Conservation (phyloP, 208 protist species). For the Leptomonas pyrrhocoris region DNA sequence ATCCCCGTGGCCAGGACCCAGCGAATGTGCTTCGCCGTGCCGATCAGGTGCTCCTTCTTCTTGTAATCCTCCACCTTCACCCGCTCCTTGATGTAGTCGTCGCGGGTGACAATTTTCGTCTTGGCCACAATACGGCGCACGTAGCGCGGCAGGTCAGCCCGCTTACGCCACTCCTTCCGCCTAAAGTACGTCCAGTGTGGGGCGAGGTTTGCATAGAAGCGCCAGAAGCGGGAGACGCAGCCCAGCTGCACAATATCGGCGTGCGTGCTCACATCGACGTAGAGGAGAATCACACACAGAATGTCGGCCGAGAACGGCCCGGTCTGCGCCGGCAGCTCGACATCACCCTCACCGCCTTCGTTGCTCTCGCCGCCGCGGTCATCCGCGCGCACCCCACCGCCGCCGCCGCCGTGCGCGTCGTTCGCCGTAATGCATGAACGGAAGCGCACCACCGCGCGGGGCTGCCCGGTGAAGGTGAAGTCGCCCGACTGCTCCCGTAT, state of each 20-base stretch:
- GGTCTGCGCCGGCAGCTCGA: conserved; percentile 46
- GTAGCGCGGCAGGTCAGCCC: conserved; percentile 60
- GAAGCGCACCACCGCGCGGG: conserved; percentile 72
- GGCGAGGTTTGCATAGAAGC: conserved; percentile 75
- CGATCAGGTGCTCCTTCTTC: conserved; percentile 52
- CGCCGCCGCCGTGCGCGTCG: conserved; percentile 11
- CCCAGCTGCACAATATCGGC: conserved; percentile 66
- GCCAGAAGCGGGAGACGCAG: conserved; percentile 76
- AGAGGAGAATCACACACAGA: conserved; percentile 71
- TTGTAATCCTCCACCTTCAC: conserved; percentile 62
- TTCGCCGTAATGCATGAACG: conserved; percentile 74
- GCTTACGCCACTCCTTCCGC: conserved; percentile 55
- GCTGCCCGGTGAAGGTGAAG: conserved; percentile 71
- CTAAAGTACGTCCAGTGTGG: conserved; percentile 87
- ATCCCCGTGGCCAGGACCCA: conserved; percentile 80
- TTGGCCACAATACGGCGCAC: conserved; percentile 68
- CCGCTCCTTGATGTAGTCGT: conserved; percentile 75
- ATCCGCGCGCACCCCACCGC: conserved; percentile 2
- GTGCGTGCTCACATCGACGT: conserved; percentile 58
- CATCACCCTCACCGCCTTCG: neutral
- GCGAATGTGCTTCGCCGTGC: conserved; percentile 58
- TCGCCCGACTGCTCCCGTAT: conserved; percentile 40
- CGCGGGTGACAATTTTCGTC: conserved; percentile 79
- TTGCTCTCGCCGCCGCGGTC: conserved; percentile 3
- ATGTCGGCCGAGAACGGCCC: conserved; percentile 81